A percentile compares a stretch with the other conserved stretches of the same genome.
These are phyloP conservation scores for Fusarium brevicatenulatum DNA, from an alignment of 2,329 filamentous ascomycete species.

Conservation along the genomic window DNA sequence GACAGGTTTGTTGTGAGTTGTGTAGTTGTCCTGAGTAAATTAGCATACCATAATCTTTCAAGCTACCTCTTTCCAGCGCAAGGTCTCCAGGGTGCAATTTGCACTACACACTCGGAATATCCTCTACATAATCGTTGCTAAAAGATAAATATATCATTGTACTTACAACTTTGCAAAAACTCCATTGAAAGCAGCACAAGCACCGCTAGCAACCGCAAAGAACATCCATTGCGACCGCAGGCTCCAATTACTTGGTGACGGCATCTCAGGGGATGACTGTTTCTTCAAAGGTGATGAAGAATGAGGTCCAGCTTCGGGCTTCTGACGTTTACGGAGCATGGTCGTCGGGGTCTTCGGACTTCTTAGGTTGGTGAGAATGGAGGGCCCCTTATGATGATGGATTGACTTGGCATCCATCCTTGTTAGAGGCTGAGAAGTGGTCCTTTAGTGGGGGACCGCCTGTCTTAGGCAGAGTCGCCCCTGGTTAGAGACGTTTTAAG, in stretches of 20 bases:
- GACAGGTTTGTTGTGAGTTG: slow-evolving; percentile 63
- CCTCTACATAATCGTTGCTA: background rate
- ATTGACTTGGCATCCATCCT: slow-evolving; percentile 19
- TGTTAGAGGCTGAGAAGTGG: slow-evolving; percentile 25
- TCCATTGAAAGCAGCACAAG: slow-evolving; percentile 83
- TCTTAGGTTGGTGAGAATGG: slow-evolving; percentile 23
- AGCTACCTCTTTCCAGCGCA: too few relatives aligned
- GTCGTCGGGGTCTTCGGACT: slow-evolving; percentile 27
- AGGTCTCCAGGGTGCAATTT: background rate
- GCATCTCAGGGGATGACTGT: slow-evolving; percentile 18
- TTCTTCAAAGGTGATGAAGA: background rate
- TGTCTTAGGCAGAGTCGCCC: background rate
- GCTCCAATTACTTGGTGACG: slow-evolving; percentile 42
- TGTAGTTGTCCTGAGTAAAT: slow-evolving; percentile 61
- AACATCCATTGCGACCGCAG: slow-evolving; percentile 67
- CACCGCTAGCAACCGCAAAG: slow-evolving; percentile 77
- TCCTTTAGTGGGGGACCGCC: slow-evolving; percentile 33
- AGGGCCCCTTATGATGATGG: slow-evolving; percentile 30
- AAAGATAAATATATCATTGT: background rate
- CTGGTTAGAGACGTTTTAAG: slow-evolving; percentile 10
- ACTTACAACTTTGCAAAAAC: slow-evolving; percentile 84
- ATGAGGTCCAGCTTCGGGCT: background rate
- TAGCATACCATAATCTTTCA: background rate
- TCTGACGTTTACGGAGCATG: slow-evolving; percentile 47
- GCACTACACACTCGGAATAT: background rate